Conservation (phyloP, 2,329 filamentous ascomycete species). For the Phialophora expanda region DNA sequence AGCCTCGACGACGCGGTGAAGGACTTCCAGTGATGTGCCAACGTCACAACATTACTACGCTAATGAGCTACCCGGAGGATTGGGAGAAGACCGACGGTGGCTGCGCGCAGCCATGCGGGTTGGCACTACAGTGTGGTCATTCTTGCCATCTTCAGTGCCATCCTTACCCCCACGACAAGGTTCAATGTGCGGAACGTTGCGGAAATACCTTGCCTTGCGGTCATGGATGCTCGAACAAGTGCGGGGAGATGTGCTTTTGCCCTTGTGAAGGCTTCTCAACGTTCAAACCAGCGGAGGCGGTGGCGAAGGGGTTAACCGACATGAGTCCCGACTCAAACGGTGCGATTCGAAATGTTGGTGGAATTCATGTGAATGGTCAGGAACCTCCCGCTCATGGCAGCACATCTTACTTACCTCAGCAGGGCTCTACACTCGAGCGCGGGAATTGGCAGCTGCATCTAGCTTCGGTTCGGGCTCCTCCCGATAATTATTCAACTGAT, state of each 20-base stretch:
- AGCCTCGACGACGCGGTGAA: slow-evolving; percentile 51
- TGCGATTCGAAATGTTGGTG: slow-evolving; percentile 4
- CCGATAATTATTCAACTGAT: neutral
- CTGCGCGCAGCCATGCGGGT: slow-evolving; percentile 56
- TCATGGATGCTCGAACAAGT: slow-evolving; percentile 32
- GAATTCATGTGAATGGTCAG: slow-evolving; percentile 26
- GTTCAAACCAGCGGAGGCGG: slow-evolving; percentile 3
- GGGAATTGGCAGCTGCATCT: neutral
- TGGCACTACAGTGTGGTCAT: slow-evolving; percentile 58
- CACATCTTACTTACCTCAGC: slow-evolving; percentile 30
- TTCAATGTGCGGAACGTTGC: slow-evolving; percentile 48
- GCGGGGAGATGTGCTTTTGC: slow-evolving; percentile 34
- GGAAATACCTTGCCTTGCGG: slow-evolving; percentile 35
- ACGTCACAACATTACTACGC: slow-evolving; percentile 60
- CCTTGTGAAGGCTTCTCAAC: slow-evolving; percentile 29
- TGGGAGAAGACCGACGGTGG: slow-evolving; percentile 62
- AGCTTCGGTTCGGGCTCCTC: neutral
- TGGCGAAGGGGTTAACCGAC: neutral
- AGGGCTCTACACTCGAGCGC: slow-evolving; percentile 10
- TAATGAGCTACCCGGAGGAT: slow-evolving; percentile 49
- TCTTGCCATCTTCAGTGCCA: slow-evolving; percentile 60
- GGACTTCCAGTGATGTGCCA: slow-evolving; percentile 67
- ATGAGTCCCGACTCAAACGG: neutral
- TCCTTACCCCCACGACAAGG: slow-evolving; percentile 42
- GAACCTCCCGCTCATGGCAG: slow-evolving; percentile 22